Evolutionary conservation across 805 yeast species (phyloP).

Genomic region (Candida peoriensis): DNA sequence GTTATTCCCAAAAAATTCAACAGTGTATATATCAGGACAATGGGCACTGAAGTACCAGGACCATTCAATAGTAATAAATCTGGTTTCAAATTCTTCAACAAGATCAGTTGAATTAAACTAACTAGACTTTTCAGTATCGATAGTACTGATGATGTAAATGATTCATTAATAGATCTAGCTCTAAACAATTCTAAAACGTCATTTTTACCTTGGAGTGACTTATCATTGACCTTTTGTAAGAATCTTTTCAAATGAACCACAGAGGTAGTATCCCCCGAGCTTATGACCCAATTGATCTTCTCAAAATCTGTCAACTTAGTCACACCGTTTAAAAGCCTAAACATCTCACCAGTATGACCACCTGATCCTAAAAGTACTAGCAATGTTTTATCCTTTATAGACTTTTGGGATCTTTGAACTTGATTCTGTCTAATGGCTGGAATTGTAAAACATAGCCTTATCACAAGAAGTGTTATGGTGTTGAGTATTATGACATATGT

Average conservation of each 20-base stretch:
- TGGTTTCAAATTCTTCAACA: constrained; percentile 22
- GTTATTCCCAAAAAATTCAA: constrained; percentile 43
- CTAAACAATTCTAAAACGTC: constrained; percentile 37
- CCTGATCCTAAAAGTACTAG: constrained; percentile 78
- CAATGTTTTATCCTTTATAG: constrained; percentile 11
- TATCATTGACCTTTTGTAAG: constrained; percentile 4
- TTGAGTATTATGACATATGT: no score
- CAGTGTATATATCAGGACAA: constrained; percentile 52
- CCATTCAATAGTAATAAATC: constrained; percentile 61
- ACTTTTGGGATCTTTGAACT: not conserved
- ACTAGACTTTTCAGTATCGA: constrained; percentile 30
- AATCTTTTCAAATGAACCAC: constrained; percentile 24
- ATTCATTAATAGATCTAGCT: constrained; percentile 61
- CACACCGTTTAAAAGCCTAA: constrained; percentile 50
- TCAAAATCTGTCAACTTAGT: constrained; percentile 8
- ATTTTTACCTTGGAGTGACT: constrained; percentile 11
- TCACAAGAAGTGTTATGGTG: not conserved
- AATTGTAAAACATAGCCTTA: constrained; percentile 10
- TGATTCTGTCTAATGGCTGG: constrained; percentile 13
- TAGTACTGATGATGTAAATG: constrained; percentile 38
- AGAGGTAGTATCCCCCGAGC: constrained; percentile 51
- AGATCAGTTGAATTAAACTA: constrained; percentile 8
- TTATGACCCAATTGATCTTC: constrained; percentile 32
- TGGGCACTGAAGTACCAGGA: constrained; percentile 76
- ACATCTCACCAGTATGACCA: constrained; percentile 95